A percentile compares a stretch with the other conserved stretches of the same genome.
These are phyloP conservation scores for Pyracantha coccinea DNA, from an alignment of 331 rosid species.

Conservation along the genomic window DNA sequence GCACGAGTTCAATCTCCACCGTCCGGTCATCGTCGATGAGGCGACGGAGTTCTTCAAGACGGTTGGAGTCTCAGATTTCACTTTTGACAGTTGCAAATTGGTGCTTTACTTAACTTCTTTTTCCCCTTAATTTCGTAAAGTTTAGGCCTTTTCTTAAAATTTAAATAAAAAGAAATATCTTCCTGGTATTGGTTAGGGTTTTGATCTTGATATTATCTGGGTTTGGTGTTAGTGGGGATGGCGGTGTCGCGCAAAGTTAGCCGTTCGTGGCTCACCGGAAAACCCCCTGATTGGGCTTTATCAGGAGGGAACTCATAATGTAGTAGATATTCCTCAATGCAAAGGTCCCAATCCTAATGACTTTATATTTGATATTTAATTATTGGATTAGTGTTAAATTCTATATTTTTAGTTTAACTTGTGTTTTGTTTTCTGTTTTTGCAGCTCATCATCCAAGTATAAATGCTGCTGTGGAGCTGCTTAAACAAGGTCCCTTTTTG, in stretches of 20 bases:
- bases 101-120: slow-evolving; percentile 17
- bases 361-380: not conserved
- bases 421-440: no score
- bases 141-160: not conserved
- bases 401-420: no score
- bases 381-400: not conserved
- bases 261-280: no score
- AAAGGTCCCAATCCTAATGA: slow-evolving; percentile 29
- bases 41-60: slow-evolving; percentile 59
- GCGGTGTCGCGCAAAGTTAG: no score
- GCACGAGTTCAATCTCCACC: slow-evolving; percentile 78
- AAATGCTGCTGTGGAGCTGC: no score
- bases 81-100: slow-evolving; percentile 60
- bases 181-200: not conserved
- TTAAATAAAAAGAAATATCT: not conserved
- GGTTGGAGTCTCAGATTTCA: slow-evolving; percentile 53
- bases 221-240: no score
- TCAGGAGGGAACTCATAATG: slow-evolving; percentile 82
- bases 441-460: no score
- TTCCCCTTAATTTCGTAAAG: not conserved
- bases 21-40: slow-evolving; percentile 64
- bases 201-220: no score
- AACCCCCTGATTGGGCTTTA: slow-evolving; percentile 74
- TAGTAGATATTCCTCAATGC: slow-evolving; percentile 77
- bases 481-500: no score